These are phyloP conservation scores for Aspergillus neoniger DNA, from an alignment of 2,329 filamentous ascomycete genomes.

Conservation along the genomic window DNA sequence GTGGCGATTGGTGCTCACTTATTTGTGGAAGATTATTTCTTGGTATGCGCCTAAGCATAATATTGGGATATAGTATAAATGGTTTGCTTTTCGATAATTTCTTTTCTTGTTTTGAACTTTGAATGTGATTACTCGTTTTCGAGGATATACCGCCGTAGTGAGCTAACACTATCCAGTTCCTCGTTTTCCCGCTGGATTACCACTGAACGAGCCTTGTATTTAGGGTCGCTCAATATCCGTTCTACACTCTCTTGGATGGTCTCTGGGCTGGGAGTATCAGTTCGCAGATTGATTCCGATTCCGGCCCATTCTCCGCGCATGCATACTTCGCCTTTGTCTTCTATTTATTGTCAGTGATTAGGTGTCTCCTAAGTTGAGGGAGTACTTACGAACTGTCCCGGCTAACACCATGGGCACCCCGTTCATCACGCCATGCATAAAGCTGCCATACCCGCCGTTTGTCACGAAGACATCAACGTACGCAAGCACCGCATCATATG, in stretches of 20 bases:
- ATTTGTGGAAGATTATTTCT: background rate
- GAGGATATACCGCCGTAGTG: background rate
- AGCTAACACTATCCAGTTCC: background rate
- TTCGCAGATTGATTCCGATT: background rate
- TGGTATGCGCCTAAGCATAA: background rate
- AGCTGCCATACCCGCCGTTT: conserved; percentile 9
- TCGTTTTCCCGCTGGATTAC: conserved; percentile 6
- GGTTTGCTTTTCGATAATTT: background rate
- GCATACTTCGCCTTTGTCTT: conserved; percentile 8
- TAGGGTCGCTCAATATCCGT: background rate
- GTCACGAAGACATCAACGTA: conserved; percentile 6
- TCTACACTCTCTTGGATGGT: background rate
- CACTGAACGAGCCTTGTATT: conserved; percentile 6
- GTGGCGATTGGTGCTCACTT: no score
- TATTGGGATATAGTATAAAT: no score
- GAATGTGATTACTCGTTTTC: background rate
- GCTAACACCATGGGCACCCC: conserved; percentile 9
- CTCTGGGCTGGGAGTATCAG: background rate
- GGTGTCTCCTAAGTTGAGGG: no score
- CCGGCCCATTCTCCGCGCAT: conserved; percentile 5
- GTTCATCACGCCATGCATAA: conserved; percentile 8
- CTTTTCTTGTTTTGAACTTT: no score
- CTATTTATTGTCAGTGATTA: background rate
- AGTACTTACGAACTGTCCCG: background rate
- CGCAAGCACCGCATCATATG: conserved; percentile 8